Evolutionary conservation across 176 grass and related monocot species (phyloP), one percentile per base, ranked within the genome.

Genomic region (Carex myosuroides): DNA sequence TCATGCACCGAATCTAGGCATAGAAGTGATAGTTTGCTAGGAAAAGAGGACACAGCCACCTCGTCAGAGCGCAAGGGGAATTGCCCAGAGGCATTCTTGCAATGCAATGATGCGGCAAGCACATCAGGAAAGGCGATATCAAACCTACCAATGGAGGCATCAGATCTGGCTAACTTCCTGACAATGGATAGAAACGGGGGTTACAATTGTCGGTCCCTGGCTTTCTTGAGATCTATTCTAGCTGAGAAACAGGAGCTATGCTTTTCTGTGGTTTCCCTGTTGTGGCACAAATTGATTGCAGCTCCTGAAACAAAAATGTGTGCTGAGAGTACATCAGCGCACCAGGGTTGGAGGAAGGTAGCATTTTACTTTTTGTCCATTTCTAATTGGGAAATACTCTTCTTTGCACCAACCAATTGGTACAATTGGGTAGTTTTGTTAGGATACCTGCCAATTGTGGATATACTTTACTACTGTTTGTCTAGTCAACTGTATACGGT

Each of bases 321-420:
- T 88, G 96, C 93, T 60, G 96, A 99, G 91, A 94, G 96, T 91
- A 99, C 96, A 59, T 99, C 96, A 71, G 96, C 96, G 88, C 96
- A 99, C 83, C 96, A 99, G 83, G 96, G 96, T 57, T 99, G 96
- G 96, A 93, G 96, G 79, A 93, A 99, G 96, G 96, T 95, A 90
- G 8, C 33, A 33, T 53, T 54, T 77, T 77, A 53, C 13, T 5
- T 77, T 76, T 2, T 55, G 2, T 33, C 2, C 29, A 56, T 33
- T 54, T 3, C 6, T 9, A 77, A 54, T 8, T 55, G 50, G 46
- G 17, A 71, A 30, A 77, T 32, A 32, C 22, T 32, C 16, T 26
- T 76, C 48, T 53, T 55, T 77, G 73, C 52, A 16, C 73, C 42
- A 77, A 33, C 29, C 5, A 77, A 54, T 13, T 75, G 11, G 48